A percentile compares a stretch with the other conserved stretches of the same genome.
phyloP scores from a whole-genome alignment of 2,329 filamentous ascomycete species.

The Cladosporium colombiae region DNA sequence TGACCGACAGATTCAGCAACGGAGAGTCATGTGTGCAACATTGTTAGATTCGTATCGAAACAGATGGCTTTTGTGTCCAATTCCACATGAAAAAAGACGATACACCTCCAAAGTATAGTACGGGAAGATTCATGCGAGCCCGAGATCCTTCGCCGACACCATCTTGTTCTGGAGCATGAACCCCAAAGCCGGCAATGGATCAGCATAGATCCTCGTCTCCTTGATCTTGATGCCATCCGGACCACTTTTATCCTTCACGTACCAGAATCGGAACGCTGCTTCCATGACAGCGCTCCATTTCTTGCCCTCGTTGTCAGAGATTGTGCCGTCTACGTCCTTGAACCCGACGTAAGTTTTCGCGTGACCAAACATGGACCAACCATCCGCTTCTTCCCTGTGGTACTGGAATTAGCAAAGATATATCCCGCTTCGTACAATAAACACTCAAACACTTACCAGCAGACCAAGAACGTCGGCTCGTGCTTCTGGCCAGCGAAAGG shows the following conservation, averaged over 20 bases:
- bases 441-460: not conserved
- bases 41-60: not conserved
- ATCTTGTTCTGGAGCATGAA: conserved; percentile 5
- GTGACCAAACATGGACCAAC: not conserved
- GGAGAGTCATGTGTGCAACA: not conserved
- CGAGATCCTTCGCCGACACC: not conserved
- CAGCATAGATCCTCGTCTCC: conserved; percentile 13
- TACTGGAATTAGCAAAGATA: not conserved
- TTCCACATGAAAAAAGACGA: no score
- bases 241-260: conserved; percentile 24
- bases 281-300: conserved; percentile 32
- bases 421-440: not conserved
- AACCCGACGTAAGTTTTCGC: not conserved
- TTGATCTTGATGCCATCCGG: conserved; percentile 11
- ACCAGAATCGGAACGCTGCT: conserved; percentile 29
- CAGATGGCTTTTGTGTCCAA: not conserved
- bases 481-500: not conserved
- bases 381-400: not conserved
- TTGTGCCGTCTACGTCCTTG: not conserved
- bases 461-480: not conserved
- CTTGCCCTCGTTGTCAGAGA: conserved; percentile 11
- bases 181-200: conserved; percentile 10
- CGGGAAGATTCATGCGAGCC: not conserved
- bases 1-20: not conserved
- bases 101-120: not conserved